Evolutionary conservation across 495 filamentous ascomycete species (phyloP).

Genomic region (Oleoguttula mirabilis): DNA sequence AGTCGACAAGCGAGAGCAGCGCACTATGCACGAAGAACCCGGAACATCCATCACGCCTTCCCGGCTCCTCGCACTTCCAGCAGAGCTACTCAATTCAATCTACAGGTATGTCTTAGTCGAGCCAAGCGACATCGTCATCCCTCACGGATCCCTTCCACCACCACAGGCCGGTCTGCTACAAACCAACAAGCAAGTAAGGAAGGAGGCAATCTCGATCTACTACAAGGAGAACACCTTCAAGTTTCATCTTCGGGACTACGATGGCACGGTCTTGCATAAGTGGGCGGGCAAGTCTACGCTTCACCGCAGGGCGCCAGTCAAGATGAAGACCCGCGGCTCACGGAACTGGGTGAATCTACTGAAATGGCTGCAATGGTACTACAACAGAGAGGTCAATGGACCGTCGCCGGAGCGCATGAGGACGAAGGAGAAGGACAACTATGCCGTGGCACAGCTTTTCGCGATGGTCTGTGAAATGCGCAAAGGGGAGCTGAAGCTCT

Average conservation of each 20-base stretch:
- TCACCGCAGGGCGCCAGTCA: too few relatives aligned
- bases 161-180: not conserved
- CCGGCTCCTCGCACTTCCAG: not conserved
- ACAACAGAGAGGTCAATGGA: too few relatives aligned
- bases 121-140: not conserved
- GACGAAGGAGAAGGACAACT: too few relatives aligned
- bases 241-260: not conserved
- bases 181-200: not conserved
- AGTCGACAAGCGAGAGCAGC: not conserved
- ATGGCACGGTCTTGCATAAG: too few relatives aligned
- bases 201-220: not conserved
- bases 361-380: too few relatives aligned
- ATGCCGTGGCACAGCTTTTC: too few relatives aligned
- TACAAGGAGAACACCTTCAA: not conserved
- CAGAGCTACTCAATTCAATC: conserved; percentile 1
- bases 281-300: too few relatives aligned
- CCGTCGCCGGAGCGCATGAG: too few relatives aligned
- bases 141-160: not conserved
- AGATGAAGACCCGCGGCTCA: too few relatives aligned
- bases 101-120: not conserved
- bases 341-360: too few relatives aligned
- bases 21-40: not conserved
- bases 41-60: not conserved
- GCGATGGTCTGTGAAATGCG: too few relatives aligned
- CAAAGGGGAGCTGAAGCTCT: too few relatives aligned